phyloP scores from a whole-genome alignment of 2,329 filamentous ascomycete species.

The Alternaria longipes region DNA sequence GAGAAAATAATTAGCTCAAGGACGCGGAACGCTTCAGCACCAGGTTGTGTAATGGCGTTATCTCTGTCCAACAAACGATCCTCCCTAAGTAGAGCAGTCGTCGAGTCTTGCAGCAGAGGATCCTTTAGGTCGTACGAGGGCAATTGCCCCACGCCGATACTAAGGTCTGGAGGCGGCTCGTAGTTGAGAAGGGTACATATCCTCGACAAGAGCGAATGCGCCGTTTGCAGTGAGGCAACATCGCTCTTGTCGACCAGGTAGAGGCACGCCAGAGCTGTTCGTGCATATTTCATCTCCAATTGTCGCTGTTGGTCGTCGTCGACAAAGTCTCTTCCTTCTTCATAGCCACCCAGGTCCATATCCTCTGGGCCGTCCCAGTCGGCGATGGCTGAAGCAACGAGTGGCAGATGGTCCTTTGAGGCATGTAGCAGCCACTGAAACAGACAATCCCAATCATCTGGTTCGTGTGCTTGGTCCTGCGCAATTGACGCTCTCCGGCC shows the following conservation, averaged over 20 bases:
- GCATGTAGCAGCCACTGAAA: constrained; percentile 72
- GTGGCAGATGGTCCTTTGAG: constrained; percentile 67
- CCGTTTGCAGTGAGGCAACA: constrained; percentile 65
- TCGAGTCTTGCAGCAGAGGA: constrained; percentile 43
- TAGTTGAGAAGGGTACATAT: constrained; percentile 69
- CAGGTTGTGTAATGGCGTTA: constrained; percentile 73
- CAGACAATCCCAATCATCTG: constrained; percentile 71
- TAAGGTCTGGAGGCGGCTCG: constrained; percentile 63
- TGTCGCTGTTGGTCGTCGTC: constrained; percentile 68
- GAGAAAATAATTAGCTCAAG: constrained; percentile 69
- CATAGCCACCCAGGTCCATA: constrained; percentile 71
- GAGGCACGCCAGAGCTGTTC: constrained; percentile 71
- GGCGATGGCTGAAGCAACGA: constrained; percentile 70
- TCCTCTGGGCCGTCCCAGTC: constrained; percentile 79
- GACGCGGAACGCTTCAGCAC: constrained; percentile 64
- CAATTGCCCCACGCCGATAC: constrained; percentile 53
- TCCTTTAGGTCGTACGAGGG: constrained; percentile 54
- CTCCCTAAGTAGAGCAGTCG: constrained; percentile 50
- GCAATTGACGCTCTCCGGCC: constrained; percentile 35
- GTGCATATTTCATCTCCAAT: constrained; percentile 71
- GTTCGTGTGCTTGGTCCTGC: constrained; percentile 48
- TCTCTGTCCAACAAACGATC: constrained; percentile 63
- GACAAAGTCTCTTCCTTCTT: constrained; percentile 62
- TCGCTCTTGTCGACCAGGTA: constrained; percentile 72
- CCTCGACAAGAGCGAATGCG: constrained; percentile 68